These are phyloP conservation scores for Hygrophila difformis DNA, from an alignment of 257 asterid species.

Conservation along the genomic window DNA sequence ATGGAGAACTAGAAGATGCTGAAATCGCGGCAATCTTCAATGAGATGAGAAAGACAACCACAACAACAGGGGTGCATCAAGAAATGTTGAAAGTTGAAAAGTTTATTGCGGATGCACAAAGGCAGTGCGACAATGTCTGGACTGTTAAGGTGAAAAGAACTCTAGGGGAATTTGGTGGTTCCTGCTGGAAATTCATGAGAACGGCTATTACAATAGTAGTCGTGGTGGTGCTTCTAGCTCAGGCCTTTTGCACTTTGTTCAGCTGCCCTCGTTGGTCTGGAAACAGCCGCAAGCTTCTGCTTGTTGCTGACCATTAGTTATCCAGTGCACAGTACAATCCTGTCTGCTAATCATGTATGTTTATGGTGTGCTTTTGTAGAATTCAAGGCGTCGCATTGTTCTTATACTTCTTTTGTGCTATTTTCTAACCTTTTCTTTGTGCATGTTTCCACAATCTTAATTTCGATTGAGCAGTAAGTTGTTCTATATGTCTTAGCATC, in stretches of 20 bases:
- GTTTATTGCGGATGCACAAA: background rate
- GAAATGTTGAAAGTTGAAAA: slow-evolving; percentile 5
- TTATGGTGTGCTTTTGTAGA: too few relatives aligned
- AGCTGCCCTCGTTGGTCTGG: slow-evolving; percentile 6
- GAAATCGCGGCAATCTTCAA: slow-evolving; percentile 15
- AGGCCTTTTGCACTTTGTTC: slow-evolving; percentile 6
- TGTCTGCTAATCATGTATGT: too few relatives aligned
- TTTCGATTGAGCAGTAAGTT: too few relatives aligned
- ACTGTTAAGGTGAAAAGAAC: background rate
- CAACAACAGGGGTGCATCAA: background rate
- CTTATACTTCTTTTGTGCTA: too few relatives aligned
- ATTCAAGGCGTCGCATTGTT: too few relatives aligned
- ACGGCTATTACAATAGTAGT: background rate
- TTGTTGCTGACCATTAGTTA: too few relatives aligned
- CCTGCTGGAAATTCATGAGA: background rate
- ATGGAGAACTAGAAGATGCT: slow-evolving; percentile 6
- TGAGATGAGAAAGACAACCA: slow-evolving; percentile 10
- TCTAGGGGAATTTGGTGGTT: background rate
- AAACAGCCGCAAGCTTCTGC: too few relatives aligned
- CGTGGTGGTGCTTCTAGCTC: background rate
- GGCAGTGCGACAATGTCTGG: background rate
- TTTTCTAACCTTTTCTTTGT: too few relatives aligned
- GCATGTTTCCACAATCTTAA: too few relatives aligned
- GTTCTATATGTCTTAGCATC: too few relatives aligned
- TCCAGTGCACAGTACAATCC: too few relatives aligned